phyloP scores from a whole-genome alignment of 2,329 filamentous ascomycete genomes.

The Tolypocladium inflatum region DNA sequence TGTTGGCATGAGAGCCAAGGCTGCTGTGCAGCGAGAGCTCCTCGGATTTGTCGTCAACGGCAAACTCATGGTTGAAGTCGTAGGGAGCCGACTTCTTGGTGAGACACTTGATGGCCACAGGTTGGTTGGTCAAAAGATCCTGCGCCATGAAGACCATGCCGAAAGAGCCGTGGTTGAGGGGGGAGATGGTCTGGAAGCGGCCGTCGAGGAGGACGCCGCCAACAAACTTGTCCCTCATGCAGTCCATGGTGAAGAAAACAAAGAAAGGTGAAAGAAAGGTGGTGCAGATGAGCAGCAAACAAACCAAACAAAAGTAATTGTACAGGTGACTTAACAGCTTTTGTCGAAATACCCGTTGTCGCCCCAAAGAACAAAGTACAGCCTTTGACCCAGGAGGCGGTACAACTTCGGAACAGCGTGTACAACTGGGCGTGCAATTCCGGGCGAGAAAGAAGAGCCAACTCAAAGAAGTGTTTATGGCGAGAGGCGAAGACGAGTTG shows the following conservation, averaged over 20 bases:
- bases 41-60: slow-evolving; percentile 74
- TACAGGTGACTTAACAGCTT: slow-evolving; percentile 13
- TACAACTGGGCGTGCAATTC: slow-evolving; percentile 3
- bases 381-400: background rate
- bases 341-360: slow-evolving; percentile 7
- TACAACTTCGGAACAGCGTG: slow-evolving; percentile 1
- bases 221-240: slow-evolving; percentile 74
- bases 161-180: slow-evolving; percentile 97
- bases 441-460: slow-evolving; percentile 7
- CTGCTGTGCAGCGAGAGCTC: slow-evolving; percentile 71
- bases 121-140: slow-evolving; percentile 65
- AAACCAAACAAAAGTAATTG: slow-evolving; percentile 13
- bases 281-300: slow-evolving; percentile 4
- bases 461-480: slow-evolving; percentile 7
- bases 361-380: background rate
- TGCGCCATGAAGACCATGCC: slow-evolving; percentile 95
- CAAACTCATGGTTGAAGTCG: slow-evolving; percentile 52
- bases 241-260: slow-evolving; percentile 52
- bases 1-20: slow-evolving; percentile 74
- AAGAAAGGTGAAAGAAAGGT: slow-evolving; percentile 7
- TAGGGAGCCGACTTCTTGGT: slow-evolving; percentile 66
- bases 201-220: slow-evolving; percentile 74
- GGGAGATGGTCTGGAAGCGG: slow-evolving; percentile 84
- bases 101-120: slow-evolving; percentile 92
- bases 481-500: slow-evolving; percentile 5